Evolutionary conservation across 805 yeast genomes (phyloP), one percentile per base, ranked within the genome.

Genomic region (Priceomyces melissophilus): DNA sequence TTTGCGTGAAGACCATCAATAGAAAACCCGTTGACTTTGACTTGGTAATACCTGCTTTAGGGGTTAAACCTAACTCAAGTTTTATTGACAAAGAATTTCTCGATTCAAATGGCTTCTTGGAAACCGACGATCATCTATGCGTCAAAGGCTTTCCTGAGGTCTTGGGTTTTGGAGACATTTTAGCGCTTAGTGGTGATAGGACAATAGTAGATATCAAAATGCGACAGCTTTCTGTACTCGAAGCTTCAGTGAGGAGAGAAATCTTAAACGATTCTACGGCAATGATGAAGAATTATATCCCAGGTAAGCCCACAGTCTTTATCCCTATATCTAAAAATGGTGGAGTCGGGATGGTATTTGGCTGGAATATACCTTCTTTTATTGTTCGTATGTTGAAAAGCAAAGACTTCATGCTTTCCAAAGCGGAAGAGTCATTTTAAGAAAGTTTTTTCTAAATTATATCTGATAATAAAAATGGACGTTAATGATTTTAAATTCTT

Each of bases 91-190:
- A 37, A 2, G 25, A 43, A 1, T 44, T 55, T 20, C 51, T 58
- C 37, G 60, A 65, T 40, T 25, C 44, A 1, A 30, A 39, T 3
- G 71, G 72, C 2, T 67, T 44, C 44, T 52, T 67, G 30, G 25
- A 46, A 6, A 58, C 66, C 2, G 61, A 64, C 43, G 50, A 54
- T 5, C 37, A 50, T 37, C 52, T 66, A 12, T 32, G 53, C 7
- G 59, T 64, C 10, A 43, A 54, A 29, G 55, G 53, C 3, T 44
- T 54, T 35, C 42, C 43, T 10, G 48, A 63, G 14, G 66, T 67
- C 3, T 25, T 64, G 13, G 71, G 61, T 3, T 35, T 65, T 11
- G 73, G 73, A 16, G 73, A 69, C 47, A 54, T 67, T 30, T 45
- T 57, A 3, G 39, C 59, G 1, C 50, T 53, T 6, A 48, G 60